Evolutionary conservation across 805 yeast genomes (phyloP).

Genomic region (Cyberlindnera maritima): DNA sequence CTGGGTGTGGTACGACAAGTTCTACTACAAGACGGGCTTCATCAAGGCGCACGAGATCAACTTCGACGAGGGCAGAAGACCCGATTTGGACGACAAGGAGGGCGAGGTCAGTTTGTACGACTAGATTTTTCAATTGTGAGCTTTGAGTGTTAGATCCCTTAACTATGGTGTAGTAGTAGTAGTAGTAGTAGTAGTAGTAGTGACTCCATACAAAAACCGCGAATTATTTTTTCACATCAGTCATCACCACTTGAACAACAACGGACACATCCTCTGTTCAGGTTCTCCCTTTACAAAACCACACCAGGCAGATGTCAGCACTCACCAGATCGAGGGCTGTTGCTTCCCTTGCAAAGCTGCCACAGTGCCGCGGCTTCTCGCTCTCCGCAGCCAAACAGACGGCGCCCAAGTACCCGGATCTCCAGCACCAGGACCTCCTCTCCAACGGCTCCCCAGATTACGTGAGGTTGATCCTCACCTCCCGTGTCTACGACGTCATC

Average conservation of each 20-base stretch:
- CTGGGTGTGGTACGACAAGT: slow-evolving; percentile 39
- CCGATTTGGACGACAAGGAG: slow-evolving; percentile 29
- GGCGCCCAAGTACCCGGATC: slow-evolving; percentile 20
- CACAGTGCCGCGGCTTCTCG: slow-evolving; percentile 2
- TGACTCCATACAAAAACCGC: background rate
- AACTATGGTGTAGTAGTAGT: too few species aligned
- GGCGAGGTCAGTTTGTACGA: background rate
- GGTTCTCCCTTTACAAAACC: background rate
- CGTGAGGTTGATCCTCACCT: slow-evolving; percentile 82
- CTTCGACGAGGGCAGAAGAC: slow-evolving; percentile 47
- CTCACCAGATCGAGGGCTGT: slow-evolving; percentile 2
- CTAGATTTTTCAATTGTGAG: background rate
- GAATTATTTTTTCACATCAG: slow-evolving; percentile 1
- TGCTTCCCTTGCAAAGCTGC: background rate
- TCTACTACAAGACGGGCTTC: slow-evolving; percentile 38
- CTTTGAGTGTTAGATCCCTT: background rate
- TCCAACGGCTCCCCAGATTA: slow-evolving; percentile 84
- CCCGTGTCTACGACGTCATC: slow-evolving; percentile 92
- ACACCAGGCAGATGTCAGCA: background rate
- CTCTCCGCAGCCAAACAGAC: background rate
- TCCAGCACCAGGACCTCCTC: slow-evolving; percentile 47
- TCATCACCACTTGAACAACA: background rate
- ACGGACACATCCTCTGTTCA: background rate
- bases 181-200: too few species aligned
- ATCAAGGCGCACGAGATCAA: slow-evolving; percentile 44